These are phyloP conservation scores for Eucalyptus curtisii DNA, from an alignment of 345 rosid species.

Conservation along the genomic window DNA sequence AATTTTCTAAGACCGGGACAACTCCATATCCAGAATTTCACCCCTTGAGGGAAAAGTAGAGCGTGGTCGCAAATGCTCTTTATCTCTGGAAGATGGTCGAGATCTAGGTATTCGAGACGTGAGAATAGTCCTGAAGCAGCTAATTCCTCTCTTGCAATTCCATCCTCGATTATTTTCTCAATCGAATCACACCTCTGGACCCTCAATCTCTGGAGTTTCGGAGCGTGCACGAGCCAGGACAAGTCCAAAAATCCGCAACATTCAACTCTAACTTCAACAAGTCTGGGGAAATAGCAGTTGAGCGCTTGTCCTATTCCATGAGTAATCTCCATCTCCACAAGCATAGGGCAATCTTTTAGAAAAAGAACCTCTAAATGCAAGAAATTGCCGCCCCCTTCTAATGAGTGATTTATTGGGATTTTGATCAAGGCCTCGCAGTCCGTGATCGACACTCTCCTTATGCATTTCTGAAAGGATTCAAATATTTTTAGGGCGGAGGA, in stretches of 20 bases:
- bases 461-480: neutral
- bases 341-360: rapidly evolving
- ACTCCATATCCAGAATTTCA: rapidly evolving
- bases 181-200: rapidly evolving
- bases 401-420: neutral
- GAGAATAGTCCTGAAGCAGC: neutral
- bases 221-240: neutral
- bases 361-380: rapidly evolving
- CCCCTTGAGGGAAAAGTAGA: neutral
- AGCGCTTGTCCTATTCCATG: rapidly evolving
- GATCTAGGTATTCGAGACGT: rapidly evolving
- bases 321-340: neutral
- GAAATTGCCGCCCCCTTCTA: rapidly evolving
- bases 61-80: neutral
- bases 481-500: neutral
- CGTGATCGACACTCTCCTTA: rapidly evolving
- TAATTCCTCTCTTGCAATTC: neutral
- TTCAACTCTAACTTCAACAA: too few species aligned
- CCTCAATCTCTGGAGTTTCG: rapidly evolving
- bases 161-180: neutral
- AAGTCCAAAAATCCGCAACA: neutral
- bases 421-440: rapidly evolving
- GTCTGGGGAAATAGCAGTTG: neutral
- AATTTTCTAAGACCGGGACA: neutral
- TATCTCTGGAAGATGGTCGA: rapidly evolving